Base-by-base conservation (phyloP, 495 filamentous ascomycete species). In the Aspergillus mulundensis region DNA sequence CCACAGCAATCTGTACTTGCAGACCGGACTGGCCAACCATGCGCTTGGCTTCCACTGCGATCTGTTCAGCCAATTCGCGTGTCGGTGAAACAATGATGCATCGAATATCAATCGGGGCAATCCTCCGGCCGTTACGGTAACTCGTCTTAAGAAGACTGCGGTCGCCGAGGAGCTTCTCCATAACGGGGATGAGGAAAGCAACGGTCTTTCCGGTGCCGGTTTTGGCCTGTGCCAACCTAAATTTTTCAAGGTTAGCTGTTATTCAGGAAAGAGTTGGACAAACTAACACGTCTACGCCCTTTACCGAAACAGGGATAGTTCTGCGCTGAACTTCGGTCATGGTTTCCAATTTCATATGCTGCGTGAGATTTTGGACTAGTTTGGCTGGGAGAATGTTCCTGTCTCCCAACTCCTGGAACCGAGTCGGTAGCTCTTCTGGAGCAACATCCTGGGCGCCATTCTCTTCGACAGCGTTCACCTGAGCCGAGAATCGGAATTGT, bases 271-370 rank as follows among this genome's bases (percentile, higher is more conserved):
- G 45, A 51, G 15, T 3, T 3, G 36, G 10, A 50, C 39, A 15
- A 55, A 68, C 62, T 58, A 83, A 95, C 91, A 96, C 75, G 73
- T 98, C 95, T 30, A 69, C 73, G 16, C 94, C 95, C 55, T 82
- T 77, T 40, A 98, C 72, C 50, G 82, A 88, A 45, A 89, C 75
- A 43, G 84, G 82, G 63, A 98, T 89, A 3, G 95, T 95, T 69
- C 84, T 69, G 30, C 81, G 77, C 63, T 98, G 94, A n/a, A 98
- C 92, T 8, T 91, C 83, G 3, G 94, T 97, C 93, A 98, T 96
- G 38, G 79, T 86, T 20, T 87, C 79, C 61, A 95, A 81, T 3
- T 77, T 71, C 88, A 97, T 94, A 18, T 82, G 78, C 20, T 80
- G 57, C 0, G 84, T 89, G 61, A 97, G 83, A 41, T 85, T 84